These are phyloP conservation scores for Podila horticola DNA, from an alignment of 192 early-diverging fungal species.

Conservation along the genomic window DNA sequence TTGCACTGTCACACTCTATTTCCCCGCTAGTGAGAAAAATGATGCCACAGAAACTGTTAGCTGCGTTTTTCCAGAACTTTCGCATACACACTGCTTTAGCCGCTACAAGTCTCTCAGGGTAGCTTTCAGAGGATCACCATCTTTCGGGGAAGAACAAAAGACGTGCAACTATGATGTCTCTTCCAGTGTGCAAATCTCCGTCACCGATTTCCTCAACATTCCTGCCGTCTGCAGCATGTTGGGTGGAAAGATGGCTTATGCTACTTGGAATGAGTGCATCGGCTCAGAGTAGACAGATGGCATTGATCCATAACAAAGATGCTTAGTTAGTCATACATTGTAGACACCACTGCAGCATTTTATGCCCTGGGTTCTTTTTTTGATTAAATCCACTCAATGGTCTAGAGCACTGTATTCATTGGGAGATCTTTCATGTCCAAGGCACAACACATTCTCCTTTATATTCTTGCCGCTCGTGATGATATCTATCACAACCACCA, in stretches of 20 bases:
- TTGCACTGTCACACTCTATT: neutral
- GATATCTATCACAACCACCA: too few relatives aligned
- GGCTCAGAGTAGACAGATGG: neutral
- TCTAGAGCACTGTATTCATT: neutral
- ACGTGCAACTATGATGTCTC: slow-evolving; percentile 1
- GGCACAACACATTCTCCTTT: too few relatives aligned
- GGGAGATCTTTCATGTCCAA: too few relatives aligned
- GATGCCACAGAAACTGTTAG: neutral
- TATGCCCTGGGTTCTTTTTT: neutral
- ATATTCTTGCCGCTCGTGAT: too few relatives aligned
- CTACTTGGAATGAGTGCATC: slow-evolving; percentile 1
- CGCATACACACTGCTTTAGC: neutral
- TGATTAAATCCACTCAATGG: neutral
- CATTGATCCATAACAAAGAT: too few relatives aligned
- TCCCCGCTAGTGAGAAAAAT: neutral
- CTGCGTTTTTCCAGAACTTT: slow-evolving; percentile 5
- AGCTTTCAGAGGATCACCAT: slow-evolving; percentile 7
- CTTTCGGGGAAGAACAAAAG: neutral
- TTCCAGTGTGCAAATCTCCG: neutral
- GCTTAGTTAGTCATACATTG: neutral
- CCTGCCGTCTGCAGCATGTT: slow-evolving; percentile 4
- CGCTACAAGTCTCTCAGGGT: slow-evolving; percentile 1
- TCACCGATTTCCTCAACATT: slow-evolving; percentile 10
- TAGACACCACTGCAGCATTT: neutral
- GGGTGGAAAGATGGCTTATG: slow-evolving; percentile 1